Conservation (phyloP, 768 basidiomycete species). For the Lentinula guzmanii region DNA sequence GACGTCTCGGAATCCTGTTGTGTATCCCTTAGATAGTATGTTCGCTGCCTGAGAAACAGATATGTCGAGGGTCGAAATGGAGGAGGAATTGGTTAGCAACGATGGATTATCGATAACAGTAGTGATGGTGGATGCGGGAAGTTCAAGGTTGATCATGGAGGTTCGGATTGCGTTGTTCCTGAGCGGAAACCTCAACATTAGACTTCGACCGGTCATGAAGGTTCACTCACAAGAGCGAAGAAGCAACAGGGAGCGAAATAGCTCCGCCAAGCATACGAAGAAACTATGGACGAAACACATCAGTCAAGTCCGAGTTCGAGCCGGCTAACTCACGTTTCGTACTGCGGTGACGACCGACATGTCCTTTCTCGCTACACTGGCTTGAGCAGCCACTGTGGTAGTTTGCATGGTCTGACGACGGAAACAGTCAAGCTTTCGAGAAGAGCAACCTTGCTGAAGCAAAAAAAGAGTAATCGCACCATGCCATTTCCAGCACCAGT, state of each 20-base stretch:
- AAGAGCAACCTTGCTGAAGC: not conserved
- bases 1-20: slow-evolving; percentile 48
- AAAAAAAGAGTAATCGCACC: slow-evolving; percentile 14
- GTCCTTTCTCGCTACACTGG: slow-evolving; percentile 60
- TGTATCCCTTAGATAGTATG: slow-evolving; percentile 46
- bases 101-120: slow-evolving; percentile 45
- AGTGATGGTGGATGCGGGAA: slow-evolving; percentile 31
- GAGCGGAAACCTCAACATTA: not conserved
- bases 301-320: not conserved
- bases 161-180: slow-evolving; percentile 43
- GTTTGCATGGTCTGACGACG: slow-evolving; percentile 47
- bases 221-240: slow-evolving; percentile 44
- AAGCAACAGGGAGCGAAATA: slow-evolving; percentile 54
- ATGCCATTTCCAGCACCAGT: slow-evolving; percentile 57
- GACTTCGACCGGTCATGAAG: not conserved
- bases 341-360: slow-evolving; percentile 65
- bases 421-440: not conserved
- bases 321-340: not conserved
- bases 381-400: slow-evolving; percentile 68
- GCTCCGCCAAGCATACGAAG: slow-evolving; percentile 67
- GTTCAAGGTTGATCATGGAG: slow-evolving; percentile 30
- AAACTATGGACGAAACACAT: slow-evolving; percentile 35
- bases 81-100: slow-evolving; percentile 25
- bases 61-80: slow-evolving; percentile 22
- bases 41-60: not conserved